Percentiles rank a stretch among this genome's conserved stretches.
Evolutionary conservation across 2,329 filamentous ascomycete genomes (phyloP).

Genomic region (Ascochyta pisi): DNA sequence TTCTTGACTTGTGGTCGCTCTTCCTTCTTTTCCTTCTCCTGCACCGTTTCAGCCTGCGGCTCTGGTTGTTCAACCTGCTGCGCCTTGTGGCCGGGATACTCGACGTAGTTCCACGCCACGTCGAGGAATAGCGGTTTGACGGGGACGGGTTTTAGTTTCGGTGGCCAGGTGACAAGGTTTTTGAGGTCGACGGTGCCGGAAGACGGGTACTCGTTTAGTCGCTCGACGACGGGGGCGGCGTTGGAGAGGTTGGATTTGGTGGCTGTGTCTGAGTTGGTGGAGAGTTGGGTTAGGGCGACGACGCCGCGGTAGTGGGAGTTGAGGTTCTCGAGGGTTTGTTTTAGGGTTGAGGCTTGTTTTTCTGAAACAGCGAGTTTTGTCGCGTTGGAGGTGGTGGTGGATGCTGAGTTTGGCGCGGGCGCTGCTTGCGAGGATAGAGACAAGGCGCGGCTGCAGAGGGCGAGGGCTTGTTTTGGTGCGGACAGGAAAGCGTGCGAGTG

Average conservation of each 20-base stretch:
- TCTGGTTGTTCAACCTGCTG: neutral
- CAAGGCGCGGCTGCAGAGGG: conserved; percentile 76
- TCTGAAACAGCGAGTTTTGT: conserved; percentile 70
- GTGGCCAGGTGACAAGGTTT: conserved; percentile 87
- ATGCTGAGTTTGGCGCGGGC: conserved; percentile 47
- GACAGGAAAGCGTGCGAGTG: conserved; percentile 80
- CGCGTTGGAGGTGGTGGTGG: conserved; percentile 27
- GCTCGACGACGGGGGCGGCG: conserved; percentile 72
- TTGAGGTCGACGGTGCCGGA: conserved; percentile 71
- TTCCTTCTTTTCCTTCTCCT: conserved; percentile 11
- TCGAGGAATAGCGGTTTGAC: conserved; percentile 97
- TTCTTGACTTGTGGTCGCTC: conserved; percentile 54
- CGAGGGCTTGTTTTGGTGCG: conserved; percentile 80
- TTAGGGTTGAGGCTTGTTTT: conserved; percentile 65
- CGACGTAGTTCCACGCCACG: conserved; percentile 96
- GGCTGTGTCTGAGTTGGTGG: conserved; percentile 56
- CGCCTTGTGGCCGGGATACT: conserved; percentile 74
- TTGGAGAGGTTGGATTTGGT: conserved; percentile 54
- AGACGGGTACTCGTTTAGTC: conserved; percentile 75
- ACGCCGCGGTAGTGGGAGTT: conserved; percentile 84
- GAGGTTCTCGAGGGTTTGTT: conserved; percentile 70
- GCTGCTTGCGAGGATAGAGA: conserved; percentile 65
- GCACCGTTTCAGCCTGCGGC: too few species aligned
- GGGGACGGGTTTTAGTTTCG: conserved; percentile 80
- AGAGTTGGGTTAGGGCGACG: conserved; percentile 77